Evolutionary conservation across 805 yeast species (phyloP), one percentile per base, ranked within the genome.

Genomic region (Brettanomyces naardenensis): DNA sequence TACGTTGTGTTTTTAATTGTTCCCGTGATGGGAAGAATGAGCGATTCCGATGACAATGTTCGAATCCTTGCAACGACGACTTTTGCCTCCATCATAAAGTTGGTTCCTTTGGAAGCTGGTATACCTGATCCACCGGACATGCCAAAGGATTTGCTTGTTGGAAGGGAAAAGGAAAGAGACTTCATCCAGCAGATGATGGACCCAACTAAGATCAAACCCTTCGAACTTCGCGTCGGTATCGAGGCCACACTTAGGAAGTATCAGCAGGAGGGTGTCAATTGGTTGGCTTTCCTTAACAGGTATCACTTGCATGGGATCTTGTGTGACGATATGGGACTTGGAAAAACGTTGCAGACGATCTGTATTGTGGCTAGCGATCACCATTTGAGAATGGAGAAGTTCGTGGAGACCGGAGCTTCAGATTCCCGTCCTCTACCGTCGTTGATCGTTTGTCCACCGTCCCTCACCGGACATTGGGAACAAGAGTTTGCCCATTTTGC

Each of bases 261-360:
- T 56, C 99, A 92, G 63, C 97, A 92, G 58, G 97, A 92, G 43
- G 99, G 99, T 60, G 94, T 92, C 28, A 92, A 90, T 57, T 92
- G 99, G 99, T 68, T 92, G 38, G 95, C 95, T 6, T 92, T 92
- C 54, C 70, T 92, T 52, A 92, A 92, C 64, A 85, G 85, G 52
- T 92, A 92, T 56, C 95, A 90, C 58, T 66, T 92, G 37, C 99
- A 92, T 63, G 99, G 99, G 38, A 90, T 92, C 52, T 67, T 92
- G 35, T 92, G 98, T 75, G 99, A 92, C 58, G 99, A 92, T 76
- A 92, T 92, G 99, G 99, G 99, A 5, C 69, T 92, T 22, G 99
- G 99, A 37, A 92, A 92, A 58, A 92, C 99, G 0, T 68, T 92
- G 43, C 99, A 92, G 61, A 89, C 98, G 0, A 89, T 92, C 53